Conservation (phyloP, 2,329 filamentous ascomycete genomes). For the Hymenoscyphus salicellus region DNA sequence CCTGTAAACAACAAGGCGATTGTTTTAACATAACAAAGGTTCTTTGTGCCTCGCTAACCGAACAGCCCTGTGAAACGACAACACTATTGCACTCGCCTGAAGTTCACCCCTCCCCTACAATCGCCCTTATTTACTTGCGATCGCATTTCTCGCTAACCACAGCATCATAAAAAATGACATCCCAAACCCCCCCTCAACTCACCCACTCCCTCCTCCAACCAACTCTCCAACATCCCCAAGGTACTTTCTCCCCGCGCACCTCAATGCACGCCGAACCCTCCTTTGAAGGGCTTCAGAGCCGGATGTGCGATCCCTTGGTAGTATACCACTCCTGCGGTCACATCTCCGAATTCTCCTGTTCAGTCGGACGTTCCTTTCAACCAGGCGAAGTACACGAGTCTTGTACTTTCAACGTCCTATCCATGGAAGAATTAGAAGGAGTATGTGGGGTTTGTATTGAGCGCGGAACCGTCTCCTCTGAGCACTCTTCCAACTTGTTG, state of each 20-base stretch:
- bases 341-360: not conserved
- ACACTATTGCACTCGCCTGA: not conserved
- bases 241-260: not conserved
- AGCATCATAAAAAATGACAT: not conserved
- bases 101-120: no score
- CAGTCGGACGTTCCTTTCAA: conserved; percentile 1
- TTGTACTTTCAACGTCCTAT: conserved; percentile 2
- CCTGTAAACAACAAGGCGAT: not conserved
- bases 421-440: not conserved
- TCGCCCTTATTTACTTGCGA: not conserved
- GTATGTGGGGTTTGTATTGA: not conserved
- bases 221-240: not conserved
- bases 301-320: not conserved
- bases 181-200: not conserved
- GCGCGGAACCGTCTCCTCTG: not conserved
- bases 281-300: not conserved
- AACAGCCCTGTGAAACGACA: not conserved
- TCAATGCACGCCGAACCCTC: not conserved
- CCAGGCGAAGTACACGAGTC: not conserved
- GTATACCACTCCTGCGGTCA: not conserved
- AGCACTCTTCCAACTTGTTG: not conserved
- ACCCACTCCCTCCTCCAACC: not conserved
- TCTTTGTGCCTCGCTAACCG: not conserved
- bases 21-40: not conserved
- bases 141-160: not conserved